Evolutionary conservation across 2,329 filamentous ascomycete species (phyloP), one percentile per base, ranked within the genome.

Genomic region (Ophiostoma angusticollis): DNA sequence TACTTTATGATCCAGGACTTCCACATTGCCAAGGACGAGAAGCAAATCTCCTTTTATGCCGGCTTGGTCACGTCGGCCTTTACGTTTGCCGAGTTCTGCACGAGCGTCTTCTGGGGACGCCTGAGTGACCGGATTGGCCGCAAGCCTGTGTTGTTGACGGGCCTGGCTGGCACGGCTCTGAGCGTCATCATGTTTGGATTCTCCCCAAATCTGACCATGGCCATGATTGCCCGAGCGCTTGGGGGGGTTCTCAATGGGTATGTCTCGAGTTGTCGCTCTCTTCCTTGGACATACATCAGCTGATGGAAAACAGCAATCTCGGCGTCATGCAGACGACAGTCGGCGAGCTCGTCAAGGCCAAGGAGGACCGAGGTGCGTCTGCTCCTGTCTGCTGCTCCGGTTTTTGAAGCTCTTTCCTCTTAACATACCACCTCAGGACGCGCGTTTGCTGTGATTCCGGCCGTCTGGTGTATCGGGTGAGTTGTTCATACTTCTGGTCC

Each of bases 1-100:
- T 96, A 94, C 65, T 89, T 83, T 66, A 96, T 98, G 91, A 81
- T 96, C 50, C 71, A 86, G 52, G 85, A 86, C 45, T 96, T 96
- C 61, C 69, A 83, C 53, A 79, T 94, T 55, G 84, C 86, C 46
- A 68, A 84, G 33, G 77, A 86, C 54, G 68, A 81, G 46, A 78
- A 72, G 51, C 77, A 82, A 55, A 93, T 95, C 50, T 84, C 87
- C 12, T 75, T 95, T 41, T 96, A 94, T 58, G 86, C 85, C 19
- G 89, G 91, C 52, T 84, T 95, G 77, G 86, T 96, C 46, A 96
- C 89, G 1, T 95, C 89, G 3, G 81, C 89, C 7, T 98, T 96
- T 54, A 93, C 91, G 9, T 82, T 96, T 53, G 87, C 89, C 44
- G 91, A 98, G 58, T 96, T 94, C 64, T 79, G 83, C 8, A 89